phyloP scores from a whole-genome alignment of 305 asterid species.

The Caryopteris hybrid region DNA sequence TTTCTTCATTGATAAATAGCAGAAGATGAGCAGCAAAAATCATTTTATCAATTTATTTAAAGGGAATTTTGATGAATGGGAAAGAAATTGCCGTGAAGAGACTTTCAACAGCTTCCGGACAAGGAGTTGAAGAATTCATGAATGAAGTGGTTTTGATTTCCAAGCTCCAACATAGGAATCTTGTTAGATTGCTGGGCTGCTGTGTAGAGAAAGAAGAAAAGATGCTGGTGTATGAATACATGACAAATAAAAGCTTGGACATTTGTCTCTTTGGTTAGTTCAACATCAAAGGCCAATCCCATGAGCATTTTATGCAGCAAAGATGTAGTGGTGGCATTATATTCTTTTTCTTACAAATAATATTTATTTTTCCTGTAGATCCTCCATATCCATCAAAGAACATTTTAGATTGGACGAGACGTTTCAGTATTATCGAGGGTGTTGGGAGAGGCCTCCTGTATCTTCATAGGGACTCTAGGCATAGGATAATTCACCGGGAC shows the following conservation, averaged over 20 bases:
- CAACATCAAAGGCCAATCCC: neutral
- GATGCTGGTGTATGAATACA: conserved; percentile 41
- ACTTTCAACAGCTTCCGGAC: conserved; percentile 51
- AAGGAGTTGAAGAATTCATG: conserved; percentile 52
- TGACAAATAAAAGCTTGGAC: conserved; percentile 44
- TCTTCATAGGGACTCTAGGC: conserved; percentile 49
- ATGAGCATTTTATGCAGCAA: no score
- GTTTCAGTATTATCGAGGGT: conserved; percentile 38
- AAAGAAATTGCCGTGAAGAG: conserved; percentile 57
- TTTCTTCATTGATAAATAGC: no score
- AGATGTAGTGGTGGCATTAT: no score
- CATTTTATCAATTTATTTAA: no score
- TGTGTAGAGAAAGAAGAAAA: conserved; percentile 42
- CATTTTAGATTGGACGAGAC: conserved; percentile 37
- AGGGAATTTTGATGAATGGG: conserved; percentile 49
- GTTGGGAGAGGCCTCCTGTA: conserved; percentile 45
- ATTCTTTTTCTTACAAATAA: neutral
- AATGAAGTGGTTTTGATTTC: conserved; percentile 58
- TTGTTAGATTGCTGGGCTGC: conserved; percentile 48
- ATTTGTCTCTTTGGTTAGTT: conserved; percentile 37
- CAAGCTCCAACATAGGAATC: conserved; percentile 59
- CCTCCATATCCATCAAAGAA: neutral
- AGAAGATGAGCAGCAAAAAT: no score
- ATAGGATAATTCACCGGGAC: neutral
- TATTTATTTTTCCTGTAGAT: neutral